Evolutionary conservation across 345 rosid genomes (phyloP).

Genomic region (Barbarea vulgaris): DNA sequence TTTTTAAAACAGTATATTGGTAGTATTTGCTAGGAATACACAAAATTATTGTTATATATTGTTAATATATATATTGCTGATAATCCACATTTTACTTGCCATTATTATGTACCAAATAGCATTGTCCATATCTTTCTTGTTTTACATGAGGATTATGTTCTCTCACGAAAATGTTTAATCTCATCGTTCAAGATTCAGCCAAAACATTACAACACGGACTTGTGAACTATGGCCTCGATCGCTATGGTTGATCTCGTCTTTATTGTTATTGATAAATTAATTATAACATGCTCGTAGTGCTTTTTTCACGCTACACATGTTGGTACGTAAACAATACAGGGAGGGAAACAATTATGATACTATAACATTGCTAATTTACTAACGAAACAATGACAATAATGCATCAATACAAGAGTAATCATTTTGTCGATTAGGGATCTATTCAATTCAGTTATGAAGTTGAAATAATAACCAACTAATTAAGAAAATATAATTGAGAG

Average conservation of each 20-base stretch:
- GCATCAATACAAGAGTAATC: neutral
- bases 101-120: too few species aligned
- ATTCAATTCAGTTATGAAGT: conserved; percentile 2
- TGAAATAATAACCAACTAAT: conserved; percentile 12
- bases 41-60: too few species aligned
- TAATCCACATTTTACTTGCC: neutral
- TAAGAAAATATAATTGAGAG: conserved; percentile 15
- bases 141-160: neutral
- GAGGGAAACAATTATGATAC: neutral
- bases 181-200: neutral
- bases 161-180: neutral
- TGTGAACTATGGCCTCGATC: neutral
- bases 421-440: neutral
- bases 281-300: neutral
- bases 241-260: neutral
- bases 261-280: neutral
- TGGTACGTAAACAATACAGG: neutral
- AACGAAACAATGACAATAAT: conserved; percentile 1
- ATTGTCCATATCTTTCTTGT: neutral
- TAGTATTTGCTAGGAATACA: too few species aligned
- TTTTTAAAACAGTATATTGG: too few species aligned
- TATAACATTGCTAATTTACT: conserved; percentile 2
- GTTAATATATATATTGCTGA: too few species aligned
- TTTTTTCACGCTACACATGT: neutral
- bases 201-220: conserved; percentile 3